Evolutionary conservation across 768 basidiomycete species (phyloP).

Genomic region (Tulasnella sp.): DNA sequence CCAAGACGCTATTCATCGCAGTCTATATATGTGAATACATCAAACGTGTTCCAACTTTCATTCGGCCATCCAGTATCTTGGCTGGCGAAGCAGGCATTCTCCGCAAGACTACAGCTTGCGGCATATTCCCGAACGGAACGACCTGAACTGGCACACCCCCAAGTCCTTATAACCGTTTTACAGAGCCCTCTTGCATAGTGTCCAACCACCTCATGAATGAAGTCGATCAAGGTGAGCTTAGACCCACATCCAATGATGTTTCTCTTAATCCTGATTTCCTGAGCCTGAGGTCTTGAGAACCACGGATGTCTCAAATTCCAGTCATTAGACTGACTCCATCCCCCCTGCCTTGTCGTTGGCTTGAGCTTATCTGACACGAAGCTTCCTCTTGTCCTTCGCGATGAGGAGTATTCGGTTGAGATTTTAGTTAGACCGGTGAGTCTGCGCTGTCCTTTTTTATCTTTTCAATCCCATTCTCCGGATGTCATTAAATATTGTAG

Average conservation of each 20-base stretch:
- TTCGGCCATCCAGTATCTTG: too few species aligned
- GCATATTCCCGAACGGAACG: neutral
- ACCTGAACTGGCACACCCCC: neutral
- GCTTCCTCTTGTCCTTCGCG: neutral
- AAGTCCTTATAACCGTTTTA: too few species aligned
- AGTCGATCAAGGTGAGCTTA: neutral
- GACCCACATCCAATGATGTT: neutral
- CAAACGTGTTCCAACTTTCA: too few species aligned
- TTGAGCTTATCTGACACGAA: neutral
- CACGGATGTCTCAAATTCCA: slow-evolving; percentile 22
- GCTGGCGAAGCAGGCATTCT: too few species aligned
- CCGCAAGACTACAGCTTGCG: neutral
- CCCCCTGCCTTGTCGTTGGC: neutral
- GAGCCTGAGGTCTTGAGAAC: slow-evolving; percentile 22
- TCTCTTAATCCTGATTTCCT: slow-evolving; percentile 23
- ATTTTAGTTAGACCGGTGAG: neutral
- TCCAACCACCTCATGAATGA: neutral
- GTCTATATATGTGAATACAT: too few species aligned
- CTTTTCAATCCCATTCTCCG: neutral
- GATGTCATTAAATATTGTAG: neutral
- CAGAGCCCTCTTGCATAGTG: neutral
- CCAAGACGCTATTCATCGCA: too few species aligned
- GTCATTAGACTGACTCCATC: slow-evolving; percentile 16
- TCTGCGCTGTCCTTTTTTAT: neutral
- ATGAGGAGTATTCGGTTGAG: neutral